These are phyloP conservation scores for Anethum foeniculum DNA, from an alignment of 140 eudicot genomes.

Conservation along the genomic window DNA sequence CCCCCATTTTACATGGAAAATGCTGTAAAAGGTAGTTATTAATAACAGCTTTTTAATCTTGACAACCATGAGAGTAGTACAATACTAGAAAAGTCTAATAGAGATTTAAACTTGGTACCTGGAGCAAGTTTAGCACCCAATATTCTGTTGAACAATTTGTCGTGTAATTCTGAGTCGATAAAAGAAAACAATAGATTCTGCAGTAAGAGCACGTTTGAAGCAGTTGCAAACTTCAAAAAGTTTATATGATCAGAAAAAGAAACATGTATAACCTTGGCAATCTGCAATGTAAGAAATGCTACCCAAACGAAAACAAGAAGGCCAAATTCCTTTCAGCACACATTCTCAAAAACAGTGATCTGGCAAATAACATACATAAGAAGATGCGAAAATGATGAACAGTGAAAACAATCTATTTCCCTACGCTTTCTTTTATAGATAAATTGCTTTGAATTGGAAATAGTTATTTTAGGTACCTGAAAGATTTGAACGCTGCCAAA, in stretches of 20 bases:
- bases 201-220: constrained; percentile 2
- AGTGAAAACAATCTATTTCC: neutral
- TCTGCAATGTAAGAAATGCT: constrained; percentile 63
- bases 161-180: constrained; percentile 50
- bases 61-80: neutral
- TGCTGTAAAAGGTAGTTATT: neutral
- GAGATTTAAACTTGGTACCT: constrained; percentile 32
- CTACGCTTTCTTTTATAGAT: neutral
- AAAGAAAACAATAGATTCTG: constrained; percentile 13
- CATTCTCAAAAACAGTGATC: constrained; percentile 61
- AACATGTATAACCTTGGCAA: constrained; percentile 44
- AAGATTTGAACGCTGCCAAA: neutral
- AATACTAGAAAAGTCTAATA: neutral
- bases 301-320: constrained; percentile 82
- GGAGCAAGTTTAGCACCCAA: constrained; percentile 80
- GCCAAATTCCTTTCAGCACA: constrained; percentile 88
- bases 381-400: neutral
- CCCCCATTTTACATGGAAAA: neutral
- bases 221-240: constrained; percentile 4
- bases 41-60: neutral
- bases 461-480: neutral
- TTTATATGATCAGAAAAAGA: neutral
- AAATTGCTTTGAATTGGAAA: neutral
- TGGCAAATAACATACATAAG: constrained; percentile 21
- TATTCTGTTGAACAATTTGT: constrained; percentile 60